phyloP scores from a whole-genome alignment of 805 yeast genomes.

The Candida krabiensis region DNA sequence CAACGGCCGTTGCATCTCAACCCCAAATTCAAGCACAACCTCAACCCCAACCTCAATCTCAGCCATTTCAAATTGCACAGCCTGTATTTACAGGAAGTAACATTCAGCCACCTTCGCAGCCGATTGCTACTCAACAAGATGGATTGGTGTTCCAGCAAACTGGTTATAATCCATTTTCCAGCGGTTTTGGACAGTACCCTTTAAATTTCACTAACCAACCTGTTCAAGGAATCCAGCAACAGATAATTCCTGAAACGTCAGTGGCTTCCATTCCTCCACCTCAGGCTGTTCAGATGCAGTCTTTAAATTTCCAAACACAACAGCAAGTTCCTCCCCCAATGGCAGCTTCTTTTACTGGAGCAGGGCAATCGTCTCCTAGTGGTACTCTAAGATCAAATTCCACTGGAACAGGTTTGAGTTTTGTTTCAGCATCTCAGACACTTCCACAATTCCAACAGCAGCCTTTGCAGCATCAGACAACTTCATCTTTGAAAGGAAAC shows the following conservation, averaged over 20 bases:
- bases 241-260: neutral
- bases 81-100: neutral
- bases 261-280: slow-evolving; percentile 5
- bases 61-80: neutral
- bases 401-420: slow-evolving; percentile 65
- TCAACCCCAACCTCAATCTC: slow-evolving; percentile 12
- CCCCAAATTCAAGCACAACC: slow-evolving; percentile 9
- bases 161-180: slow-evolving; percentile 28
- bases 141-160: slow-evolving; percentile 27
- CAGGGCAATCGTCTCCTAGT: slow-evolving; percentile 12
- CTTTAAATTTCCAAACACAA: slow-evolving; percentile 9
- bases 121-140: slow-evolving; percentile 9
- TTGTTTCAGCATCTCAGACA: slow-evolving; percentile 32
- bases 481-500: slow-evolving; percentile 22
- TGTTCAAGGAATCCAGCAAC: slow-evolving; percentile 1
- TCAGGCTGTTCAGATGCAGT: slow-evolving; percentile 6
- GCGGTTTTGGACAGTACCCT: slow-evolving; percentile 10
- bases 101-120: slow-evolving; percentile 1
- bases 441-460: slow-evolving; percentile 26
- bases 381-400: slow-evolving; percentile 12
- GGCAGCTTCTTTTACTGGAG: slow-evolving; percentile 15
- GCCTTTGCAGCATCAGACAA: slow-evolving; percentile 23
- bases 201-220: slow-evolving; percentile 9
- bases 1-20: slow-evolving; percentile 13
- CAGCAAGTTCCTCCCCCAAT: slow-evolving; percentile 18